Evolutionary conservation across 305 asterid genomes (phyloP).

Genomic region (Euphrasia arctica): DNA sequence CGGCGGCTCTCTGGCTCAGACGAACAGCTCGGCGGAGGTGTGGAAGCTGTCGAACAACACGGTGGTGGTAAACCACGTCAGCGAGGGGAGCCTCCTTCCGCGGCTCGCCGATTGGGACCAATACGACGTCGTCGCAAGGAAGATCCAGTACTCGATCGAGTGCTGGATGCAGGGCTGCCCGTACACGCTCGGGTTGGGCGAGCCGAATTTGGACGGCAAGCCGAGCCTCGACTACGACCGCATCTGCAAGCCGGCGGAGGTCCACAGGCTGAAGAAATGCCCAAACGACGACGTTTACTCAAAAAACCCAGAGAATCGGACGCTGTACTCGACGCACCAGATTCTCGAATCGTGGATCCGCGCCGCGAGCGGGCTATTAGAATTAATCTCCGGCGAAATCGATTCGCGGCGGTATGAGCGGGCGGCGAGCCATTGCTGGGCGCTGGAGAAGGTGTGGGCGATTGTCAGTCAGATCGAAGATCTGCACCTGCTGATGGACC

Average conservation of each 20-base stretch:
- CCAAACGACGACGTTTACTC: constrained; percentile 41
- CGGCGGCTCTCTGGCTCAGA: constrained; percentile 44
- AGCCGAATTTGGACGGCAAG: constrained; percentile 77
- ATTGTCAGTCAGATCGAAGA: constrained; percentile 54
- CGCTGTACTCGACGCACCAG: constrained; percentile 60
- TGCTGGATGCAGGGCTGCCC: constrained; percentile 67
- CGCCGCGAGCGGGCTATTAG: constrained; percentile 42
- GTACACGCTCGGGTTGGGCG: constrained; percentile 82
- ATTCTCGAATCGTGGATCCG: constrained; percentile 73
- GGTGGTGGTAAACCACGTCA: constrained; percentile 66
- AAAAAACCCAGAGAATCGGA: constrained; percentile 51
- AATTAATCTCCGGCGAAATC: constrained; percentile 43
- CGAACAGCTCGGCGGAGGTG: constrained; percentile 79
- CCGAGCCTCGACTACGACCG: constrained; percentile 73
- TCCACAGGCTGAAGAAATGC: constrained; percentile 55
- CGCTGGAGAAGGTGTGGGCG: constrained; percentile 66
- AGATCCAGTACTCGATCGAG: constrained; percentile 61
- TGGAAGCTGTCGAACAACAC: constrained; percentile 67
- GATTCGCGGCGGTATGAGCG: constrained; percentile 33
- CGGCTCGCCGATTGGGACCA: constrained; percentile 64
- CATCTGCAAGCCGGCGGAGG: constrained; percentile 66
- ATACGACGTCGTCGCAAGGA: constrained; percentile 55
- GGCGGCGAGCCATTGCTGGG: constrained; percentile 63
- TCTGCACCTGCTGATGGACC: constrained; percentile 70
- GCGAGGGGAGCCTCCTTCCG: constrained; percentile 71